Conservation (phyloP, 73 alveolate genomes). For the Paraurostyla sp. region DNA sequence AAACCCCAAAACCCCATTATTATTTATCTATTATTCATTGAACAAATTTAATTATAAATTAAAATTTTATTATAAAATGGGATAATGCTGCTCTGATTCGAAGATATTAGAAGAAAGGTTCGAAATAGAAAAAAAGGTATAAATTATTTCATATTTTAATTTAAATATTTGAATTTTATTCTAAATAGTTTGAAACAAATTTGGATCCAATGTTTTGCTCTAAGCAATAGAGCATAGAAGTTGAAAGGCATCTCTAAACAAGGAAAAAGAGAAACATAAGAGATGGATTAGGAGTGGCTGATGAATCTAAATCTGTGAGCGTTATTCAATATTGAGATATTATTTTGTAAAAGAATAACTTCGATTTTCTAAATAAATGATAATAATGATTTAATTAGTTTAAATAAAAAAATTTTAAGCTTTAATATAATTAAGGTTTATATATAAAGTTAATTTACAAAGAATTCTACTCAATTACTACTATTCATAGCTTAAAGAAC, state of each 20-base stretch:
- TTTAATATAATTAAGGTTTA: too few species aligned
- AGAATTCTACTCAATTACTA: neutral
- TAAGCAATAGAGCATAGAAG: conserved; percentile 1
- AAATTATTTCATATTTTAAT: neutral
- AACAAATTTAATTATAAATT: too few species aligned
- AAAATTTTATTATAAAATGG: conserved; percentile 4
- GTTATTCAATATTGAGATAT: conserved; percentile 44
- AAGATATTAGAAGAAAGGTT: neutral
- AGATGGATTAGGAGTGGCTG: conserved; percentile 58
- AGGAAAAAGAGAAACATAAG: conserved; percentile 41
- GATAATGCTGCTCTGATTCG: conserved; percentile 33
- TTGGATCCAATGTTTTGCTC: conserved; percentile 25
- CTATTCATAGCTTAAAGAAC: neutral
- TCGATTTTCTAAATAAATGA: neutral
- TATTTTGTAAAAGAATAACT: neutral
- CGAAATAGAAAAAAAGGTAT: conserved; percentile 28
- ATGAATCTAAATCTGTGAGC: conserved; percentile 57
- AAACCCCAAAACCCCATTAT: too few species aligned
- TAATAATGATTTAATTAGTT: neutral
- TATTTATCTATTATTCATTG: too few species aligned
- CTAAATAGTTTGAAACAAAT: conserved; percentile 39
- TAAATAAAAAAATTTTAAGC: too few species aligned
- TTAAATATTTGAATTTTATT: neutral
- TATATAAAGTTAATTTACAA: neutral
- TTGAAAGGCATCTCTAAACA: neutral